Evolutionary conservation across 1,139 yeast species (phyloP).

Genomic region (Saccharomyces hybrid): DNA sequence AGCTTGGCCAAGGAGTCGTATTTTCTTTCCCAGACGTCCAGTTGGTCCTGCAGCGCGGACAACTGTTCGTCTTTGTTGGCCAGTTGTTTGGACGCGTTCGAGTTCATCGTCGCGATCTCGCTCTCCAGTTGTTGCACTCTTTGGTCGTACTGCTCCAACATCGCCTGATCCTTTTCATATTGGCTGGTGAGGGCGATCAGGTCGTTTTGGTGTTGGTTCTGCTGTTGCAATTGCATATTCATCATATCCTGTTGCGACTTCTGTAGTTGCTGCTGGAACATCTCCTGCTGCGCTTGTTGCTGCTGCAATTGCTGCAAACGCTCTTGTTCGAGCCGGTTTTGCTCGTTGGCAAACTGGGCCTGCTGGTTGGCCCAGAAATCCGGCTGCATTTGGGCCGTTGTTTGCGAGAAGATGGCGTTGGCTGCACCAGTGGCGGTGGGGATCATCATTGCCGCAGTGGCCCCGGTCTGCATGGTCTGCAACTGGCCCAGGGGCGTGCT

Average conservation of each 20-base stretch:
- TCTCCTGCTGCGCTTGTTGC: slow-evolving; percentile 64
- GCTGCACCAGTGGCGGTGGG: slow-evolving; percentile 8
- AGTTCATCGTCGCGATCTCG: slow-evolving; percentile 55
- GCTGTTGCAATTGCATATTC: slow-evolving; percentile 41
- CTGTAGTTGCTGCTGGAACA: slow-evolving; percentile 59
- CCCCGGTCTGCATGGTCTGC: slow-evolving; percentile 4
- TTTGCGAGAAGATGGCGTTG: slow-evolving; percentile 3
- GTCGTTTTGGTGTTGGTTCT: slow-evolving; percentile 75
- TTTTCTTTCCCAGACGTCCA: slow-evolving; percentile 72
- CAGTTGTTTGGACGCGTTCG: slow-evolving; percentile 65
- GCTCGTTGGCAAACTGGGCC: slow-evolving; percentile 37
- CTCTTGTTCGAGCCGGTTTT: slow-evolving; percentile 41
- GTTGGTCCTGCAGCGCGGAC: slow-evolving; percentile 63
- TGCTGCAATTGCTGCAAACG: slow-evolving; percentile 48
- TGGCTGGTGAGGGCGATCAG: slow-evolving; percentile 68
- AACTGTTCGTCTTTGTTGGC: slow-evolving; percentile 73
- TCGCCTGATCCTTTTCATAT: slow-evolving; percentile 76
- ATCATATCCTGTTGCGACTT: slow-evolving; percentile 34
- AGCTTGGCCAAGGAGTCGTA: slow-evolving; percentile 85
- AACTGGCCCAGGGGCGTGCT: neutral
- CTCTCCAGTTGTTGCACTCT: slow-evolving; percentile 76
- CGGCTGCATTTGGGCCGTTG: slow-evolving; percentile 12
- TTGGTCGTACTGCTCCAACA: slow-evolving; percentile 81
- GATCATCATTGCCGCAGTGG: slow-evolving; percentile 8
- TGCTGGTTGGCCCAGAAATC: slow-evolving; percentile 44